Evolutionary conservation across 495 filamentous ascomycete genomes (phyloP), one percentile per base, ranked within the genome.

Genomic region (Tuber calosporum): DNA sequence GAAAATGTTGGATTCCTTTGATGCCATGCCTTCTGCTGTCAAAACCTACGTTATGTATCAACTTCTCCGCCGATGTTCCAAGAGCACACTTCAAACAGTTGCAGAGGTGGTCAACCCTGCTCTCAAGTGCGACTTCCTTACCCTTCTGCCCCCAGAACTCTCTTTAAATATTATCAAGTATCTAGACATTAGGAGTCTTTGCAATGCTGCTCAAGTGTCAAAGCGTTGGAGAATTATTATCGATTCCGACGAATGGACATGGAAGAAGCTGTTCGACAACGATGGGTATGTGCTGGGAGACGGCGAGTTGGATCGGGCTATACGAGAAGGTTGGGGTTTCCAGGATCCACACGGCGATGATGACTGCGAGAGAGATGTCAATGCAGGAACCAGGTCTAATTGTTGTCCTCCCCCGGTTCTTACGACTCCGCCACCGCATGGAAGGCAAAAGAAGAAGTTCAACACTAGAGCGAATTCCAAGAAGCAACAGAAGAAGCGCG

Each of bases 281-380:
- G 93, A 97, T 82, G 92, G 92, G 0, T 97, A 91, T 82, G 81
- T 83, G 19, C 84, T 98, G 22, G 90, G 92, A 22, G 87, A 90
- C 2, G 92, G 92, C 19, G 95, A 99, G 80, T 84, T 99, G 26
- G 88, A 94, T 70, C 88, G 89, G 74, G 94, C 95, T 20, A 91
- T 98, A 70, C 87, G 85, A 40, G 91, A 98, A 84, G 95, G 95
- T n/a, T 99, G 95, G 95, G 95, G 94, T n/a, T 99, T 94, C 92
- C 95, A 98, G 81, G 90, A 92, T 82, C 92, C 93, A 2, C 88
- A 88, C 70, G 92, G 89, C 8, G 81, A 85, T 11, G 87, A 93
- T 75, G 91, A 90, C 67, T 92, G 84, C 70, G 95, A 99, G 81
- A 86, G 88, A 73, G 94, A 99, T 82, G 84, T 97, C 26, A 91